Evolutionary conservation across 495 filamentous ascomycete species (phyloP).

Genomic region (Xylona heveae): DNA sequence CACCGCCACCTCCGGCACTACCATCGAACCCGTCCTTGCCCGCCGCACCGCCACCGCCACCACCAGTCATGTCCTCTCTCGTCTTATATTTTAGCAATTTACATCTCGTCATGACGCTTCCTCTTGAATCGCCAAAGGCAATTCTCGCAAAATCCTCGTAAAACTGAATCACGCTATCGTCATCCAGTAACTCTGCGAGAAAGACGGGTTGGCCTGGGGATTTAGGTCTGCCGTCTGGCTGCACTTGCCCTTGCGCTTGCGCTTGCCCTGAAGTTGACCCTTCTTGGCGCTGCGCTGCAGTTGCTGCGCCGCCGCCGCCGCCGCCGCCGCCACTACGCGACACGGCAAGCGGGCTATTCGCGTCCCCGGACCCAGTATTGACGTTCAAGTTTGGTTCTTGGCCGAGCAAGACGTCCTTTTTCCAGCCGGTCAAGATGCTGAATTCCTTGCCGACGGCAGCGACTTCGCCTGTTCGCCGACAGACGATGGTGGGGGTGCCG

Average conservation of each 20-base stretch:
- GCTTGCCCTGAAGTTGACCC: slow-evolving; percentile 2
- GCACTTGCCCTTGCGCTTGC: slow-evolving; percentile 5
- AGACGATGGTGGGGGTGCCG: slow-evolving; percentile 79
- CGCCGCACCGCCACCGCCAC: slow-evolving; percentile 7
- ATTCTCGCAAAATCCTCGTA: slow-evolving; percentile 88
- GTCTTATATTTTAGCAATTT: slow-evolving; percentile 81
- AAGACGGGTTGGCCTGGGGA: slow-evolving; percentile 48
- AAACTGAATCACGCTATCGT: slow-evolving; percentile 81
- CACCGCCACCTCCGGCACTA: slow-evolving; percentile 4
- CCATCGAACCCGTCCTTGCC: background rate
- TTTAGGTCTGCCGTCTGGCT: slow-evolving; percentile 5
- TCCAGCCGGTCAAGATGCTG: slow-evolving; percentile 82
- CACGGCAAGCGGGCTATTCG: too few relatives aligned
- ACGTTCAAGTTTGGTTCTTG: slow-evolving; percentile 77
- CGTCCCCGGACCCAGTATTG: slow-evolving; percentile 39
- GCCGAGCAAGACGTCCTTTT: slow-evolving; percentile 72
- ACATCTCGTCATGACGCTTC: slow-evolving; percentile 61
- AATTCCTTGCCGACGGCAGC: slow-evolving; percentile 90
- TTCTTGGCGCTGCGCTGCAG: background rate
- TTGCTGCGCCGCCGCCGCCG: background rate
- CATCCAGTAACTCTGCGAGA: slow-evolving; percentile 78
- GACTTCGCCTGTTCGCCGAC: slow-evolving; percentile 78
- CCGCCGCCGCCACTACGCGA: background rate
- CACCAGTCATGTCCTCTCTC: slow-evolving; percentile 32
- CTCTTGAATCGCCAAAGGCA: slow-evolving; percentile 74